Evolutionary conservation across 768 basidiomycete genomes (phyloP), one percentile per base, ranked within the genome.

Genomic region (Lepiota brunneoincarnata): DNA sequence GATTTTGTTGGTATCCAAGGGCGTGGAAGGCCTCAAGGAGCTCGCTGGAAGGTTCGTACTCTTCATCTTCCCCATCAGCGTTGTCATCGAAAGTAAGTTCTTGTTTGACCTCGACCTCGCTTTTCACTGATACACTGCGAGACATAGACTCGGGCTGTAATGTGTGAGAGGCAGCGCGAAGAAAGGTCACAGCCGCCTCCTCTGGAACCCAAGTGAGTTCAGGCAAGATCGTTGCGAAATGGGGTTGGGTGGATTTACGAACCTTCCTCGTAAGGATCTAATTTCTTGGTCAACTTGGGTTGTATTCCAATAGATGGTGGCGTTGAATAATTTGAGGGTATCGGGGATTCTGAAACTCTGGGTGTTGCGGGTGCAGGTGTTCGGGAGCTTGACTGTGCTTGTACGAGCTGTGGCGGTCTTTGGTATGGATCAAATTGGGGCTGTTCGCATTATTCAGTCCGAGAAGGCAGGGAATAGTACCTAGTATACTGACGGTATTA

Each of bases 201-300:
- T 57, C 61, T 62, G 20, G 1, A 5, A 7, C n/a, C 15, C 41
- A 17, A 34, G 17, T 11, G 17, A 28, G 23, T 56, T 45, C 17
- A 20, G n/a, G 6, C 6, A 38, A 28, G 42, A 3, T 31, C 2
- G 21, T 34, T 6, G 5, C 3, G 35, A 36, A 47, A 35, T 38
- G 28, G 15, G 14, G 35, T 34, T 12, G 18, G 31, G 10, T 35
- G 5, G 18, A 6, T 15, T 11, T 17, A 1, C 11, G 9, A 14
- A 64, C 64, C 64, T 58, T 61, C 59, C 56, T 66, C 62, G 36
- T 65, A 60, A 7, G 63, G 64, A 28, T 65, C 64, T 41, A 61
- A 54, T 46, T 65, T 65, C 38, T 54, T 40, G 15, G 20, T 11
- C 11, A 24, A 4, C 17, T 44, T 46, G 21, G 15, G 23, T 6